Conservation (phyloP, 768 basidiomycete species). For the Cyclocybe aegerita region DNA sequence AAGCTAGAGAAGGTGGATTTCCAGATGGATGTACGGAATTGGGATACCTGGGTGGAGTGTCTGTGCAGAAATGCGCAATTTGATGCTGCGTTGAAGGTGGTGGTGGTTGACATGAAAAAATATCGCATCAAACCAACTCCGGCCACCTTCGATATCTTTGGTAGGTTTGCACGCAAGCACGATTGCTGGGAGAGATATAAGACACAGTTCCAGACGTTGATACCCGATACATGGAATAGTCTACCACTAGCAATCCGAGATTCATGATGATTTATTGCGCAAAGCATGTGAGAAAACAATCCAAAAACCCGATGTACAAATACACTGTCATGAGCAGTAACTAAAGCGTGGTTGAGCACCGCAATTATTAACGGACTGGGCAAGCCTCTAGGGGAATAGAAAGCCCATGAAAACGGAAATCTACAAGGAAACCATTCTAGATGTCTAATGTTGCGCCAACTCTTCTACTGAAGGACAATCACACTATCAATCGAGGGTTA, state of each 20-base stretch:
- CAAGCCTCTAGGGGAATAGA: conserved; percentile 53
- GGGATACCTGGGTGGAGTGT: conserved; percentile 85
- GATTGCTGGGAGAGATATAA: conserved; percentile 31
- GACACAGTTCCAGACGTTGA: conserved; percentile 35
- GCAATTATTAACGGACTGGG: conserved; percentile 36
- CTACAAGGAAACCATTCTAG: conserved; percentile 11
- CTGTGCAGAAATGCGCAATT: conserved; percentile 71
- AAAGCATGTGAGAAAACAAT: conserved; percentile 1
- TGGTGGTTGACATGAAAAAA: conserved; percentile 65
- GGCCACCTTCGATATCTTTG: conserved; percentile 50
- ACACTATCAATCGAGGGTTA: conserved; percentile 47
- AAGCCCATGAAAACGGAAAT: conserved; percentile 31
- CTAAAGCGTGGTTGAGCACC: conserved; percentile 67
- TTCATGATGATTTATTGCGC: conserved; percentile 14
- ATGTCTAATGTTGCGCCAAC: conserved; percentile 36
- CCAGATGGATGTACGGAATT: conserved; percentile 62
- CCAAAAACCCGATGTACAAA: conserved; percentile 14
- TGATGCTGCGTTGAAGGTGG: conserved; percentile 63
- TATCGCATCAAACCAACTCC: conserved; percentile 44
- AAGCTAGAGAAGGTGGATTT: conserved; percentile 52
- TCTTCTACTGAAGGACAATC: conserved; percentile 89
- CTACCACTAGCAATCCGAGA: conserved; percentile 19
- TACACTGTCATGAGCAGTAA: conserved; percentile 20
- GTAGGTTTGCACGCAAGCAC: conserved; percentile 48
- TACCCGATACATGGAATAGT: conserved; percentile 37